Evolutionary conservation across 371 early-diverging fungal genomes (phyloP), one percentile per base, ranked within the genome.

Genomic region (Dinochytrium kinnereticum): DNA sequence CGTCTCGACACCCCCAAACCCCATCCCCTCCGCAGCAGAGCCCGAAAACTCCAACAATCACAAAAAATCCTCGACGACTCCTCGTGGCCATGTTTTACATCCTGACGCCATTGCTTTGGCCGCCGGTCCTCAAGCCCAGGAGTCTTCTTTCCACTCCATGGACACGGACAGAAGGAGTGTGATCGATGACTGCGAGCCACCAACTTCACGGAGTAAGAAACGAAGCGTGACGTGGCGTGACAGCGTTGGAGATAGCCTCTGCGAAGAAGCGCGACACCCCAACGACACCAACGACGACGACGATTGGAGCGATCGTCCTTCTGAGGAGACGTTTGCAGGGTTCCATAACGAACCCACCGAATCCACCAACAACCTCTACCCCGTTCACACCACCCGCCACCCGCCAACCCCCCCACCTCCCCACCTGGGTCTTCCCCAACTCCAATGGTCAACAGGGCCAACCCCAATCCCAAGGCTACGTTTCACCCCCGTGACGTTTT

Each of bases 381-480:
- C 61, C 17, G 61, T 61, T 15, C 55, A 53, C 24, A 21, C 55
- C 13, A 53, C 26, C 55, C 26, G n/a, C 24, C 55, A 26, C 13
- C 55, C 55, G 5, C 5, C 55, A 53, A 53, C 55, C 13, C 36
- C 61, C 37, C 59, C 44, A 49, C 64, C 44, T 21, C 3, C 66
- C 15, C 66, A 44, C 38, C 3, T 65, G 2, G 72, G 72, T n/a
- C 26, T 51, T 0, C 73, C 73, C 0, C 24, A 57, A 28, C 44
- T 73, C 33, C 10, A 49, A n/a, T 73, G 73, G 73, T 51, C 57
- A 30, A 19, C 67, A 15, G 68, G 68, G 5, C 61, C 61, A 28
- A 61, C 31, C 13, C 61, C 61, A 10, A 61, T 61, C 31, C 61
- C 61, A 10, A 19, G 73, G 0, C 55, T 73, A 38, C 51, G 68